A percentile compares a stretch with the other conserved stretches of the same genome.
These are phyloP conservation scores for Exophiala xenobiotica DNA, from an alignment of 2,329 filamentous ascomycete genomes.

Conservation along the genomic window DNA sequence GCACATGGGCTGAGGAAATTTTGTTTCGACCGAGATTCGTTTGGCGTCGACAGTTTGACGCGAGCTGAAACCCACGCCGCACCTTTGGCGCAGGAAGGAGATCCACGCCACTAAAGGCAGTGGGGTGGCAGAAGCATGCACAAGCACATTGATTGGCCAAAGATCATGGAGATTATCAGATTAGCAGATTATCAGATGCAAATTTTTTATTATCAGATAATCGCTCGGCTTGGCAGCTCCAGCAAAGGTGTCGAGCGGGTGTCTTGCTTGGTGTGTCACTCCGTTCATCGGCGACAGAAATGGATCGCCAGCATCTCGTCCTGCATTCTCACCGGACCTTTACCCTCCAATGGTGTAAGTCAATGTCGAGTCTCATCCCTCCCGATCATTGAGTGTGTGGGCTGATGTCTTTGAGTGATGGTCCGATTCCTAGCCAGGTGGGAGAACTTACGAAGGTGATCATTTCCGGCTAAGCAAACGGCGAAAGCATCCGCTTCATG, in stretches of 20 bases:
- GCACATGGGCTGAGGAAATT: not conserved
- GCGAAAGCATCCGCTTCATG: not conserved
- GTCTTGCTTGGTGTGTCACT: not conserved
- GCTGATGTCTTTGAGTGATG: not conserved
- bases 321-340: not conserved
- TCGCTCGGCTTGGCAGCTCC: not conserved
- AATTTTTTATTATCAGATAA: not conserved
- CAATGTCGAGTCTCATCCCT: no score
- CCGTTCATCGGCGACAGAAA: not conserved
- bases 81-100: not conserved
- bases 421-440: not conserved
- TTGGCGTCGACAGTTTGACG: not conserved
- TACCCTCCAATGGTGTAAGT: not conserved
- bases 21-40: slow-evolving; percentile 2
- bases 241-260: not conserved
- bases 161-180: not conserved
- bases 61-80: no score
- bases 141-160: not conserved
- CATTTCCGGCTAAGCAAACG: not conserved
- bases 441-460: no score
- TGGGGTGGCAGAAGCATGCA: not conserved
- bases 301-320: not conserved
- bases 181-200: not conserved
- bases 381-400: no score
- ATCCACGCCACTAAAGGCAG: not conserved